These are phyloP conservation scores for Colletotrichum falcatum DNA, from an alignment of 2,329 filamentous ascomycete genomes.

Conservation along the genomic window DNA sequence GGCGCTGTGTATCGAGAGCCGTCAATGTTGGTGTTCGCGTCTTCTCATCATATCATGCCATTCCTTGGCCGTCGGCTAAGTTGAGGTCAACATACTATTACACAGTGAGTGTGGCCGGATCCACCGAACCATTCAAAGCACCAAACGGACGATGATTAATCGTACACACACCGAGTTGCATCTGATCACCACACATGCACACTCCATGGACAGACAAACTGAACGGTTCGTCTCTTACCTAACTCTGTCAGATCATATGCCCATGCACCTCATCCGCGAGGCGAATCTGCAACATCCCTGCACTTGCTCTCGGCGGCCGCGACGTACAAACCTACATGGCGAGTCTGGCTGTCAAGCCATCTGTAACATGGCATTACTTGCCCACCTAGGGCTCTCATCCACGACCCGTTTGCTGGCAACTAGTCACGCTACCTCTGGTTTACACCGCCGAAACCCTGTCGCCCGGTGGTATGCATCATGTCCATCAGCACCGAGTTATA, in stretches of 20 bases:
- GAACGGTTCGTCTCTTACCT: constrained; percentile 32
- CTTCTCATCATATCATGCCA: not conserved
- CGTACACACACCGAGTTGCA: constrained; percentile 9
- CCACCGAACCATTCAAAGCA: constrained; percentile 11
- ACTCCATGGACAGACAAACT: constrained; percentile 4
- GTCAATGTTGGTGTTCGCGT: not conserved
- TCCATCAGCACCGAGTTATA: constrained; percentile 20
- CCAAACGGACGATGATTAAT: constrained; percentile 6
- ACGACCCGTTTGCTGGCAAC: constrained; percentile 18
- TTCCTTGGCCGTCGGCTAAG: not conserved
- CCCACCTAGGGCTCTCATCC: not conserved
- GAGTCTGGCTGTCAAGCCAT: constrained; percentile 6
- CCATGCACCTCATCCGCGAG: not conserved
- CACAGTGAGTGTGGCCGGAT: constrained; percentile 7
- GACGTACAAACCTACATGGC: constrained; percentile 8
- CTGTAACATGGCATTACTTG: constrained; percentile 10
- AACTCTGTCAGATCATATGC: constrained; percentile 15
- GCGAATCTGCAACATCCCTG: constrained; percentile 14
- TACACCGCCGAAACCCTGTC: constrained; percentile 14
- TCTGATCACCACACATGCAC: not conserved
- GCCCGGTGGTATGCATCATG: constrained; percentile 21
- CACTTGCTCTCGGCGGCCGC: constrained; percentile 12
- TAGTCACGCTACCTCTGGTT: constrained; percentile 20
- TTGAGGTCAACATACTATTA: not conserved
- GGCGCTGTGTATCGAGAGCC: not conserved